Conservation (phyloP, 116 monocot genomes). For the Dioscorea cayenensis region DNA sequence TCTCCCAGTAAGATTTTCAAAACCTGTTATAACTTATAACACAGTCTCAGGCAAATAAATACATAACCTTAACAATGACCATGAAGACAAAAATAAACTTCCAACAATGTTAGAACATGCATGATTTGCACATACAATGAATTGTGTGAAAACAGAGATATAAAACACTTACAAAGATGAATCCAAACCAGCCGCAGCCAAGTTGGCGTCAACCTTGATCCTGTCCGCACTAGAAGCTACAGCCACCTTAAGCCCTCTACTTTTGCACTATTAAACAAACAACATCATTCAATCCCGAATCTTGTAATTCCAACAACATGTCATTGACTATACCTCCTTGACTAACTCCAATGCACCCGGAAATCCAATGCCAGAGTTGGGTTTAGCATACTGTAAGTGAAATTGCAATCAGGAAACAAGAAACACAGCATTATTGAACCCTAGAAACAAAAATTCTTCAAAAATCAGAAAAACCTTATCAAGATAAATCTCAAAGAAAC, state of each 20-base stretch:
- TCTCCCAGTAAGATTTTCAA: too few relatives aligned
- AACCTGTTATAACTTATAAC: too few relatives aligned
- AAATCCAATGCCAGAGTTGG: slow-evolving; percentile 90
- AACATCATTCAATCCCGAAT: not conserved
- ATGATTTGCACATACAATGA: not conserved
- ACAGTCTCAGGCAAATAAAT: too few relatives aligned
- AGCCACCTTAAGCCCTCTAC: slow-evolving; percentile 82
- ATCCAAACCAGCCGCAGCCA: slow-evolving; percentile 81
- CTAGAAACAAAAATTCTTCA: not conserved
- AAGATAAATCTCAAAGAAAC: slow-evolving; percentile 93
- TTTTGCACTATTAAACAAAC: slow-evolving; percentile 56
- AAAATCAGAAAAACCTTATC: slow-evolving; percentile 51
- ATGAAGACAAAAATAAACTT: too few relatives aligned
- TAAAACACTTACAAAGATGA: slow-evolving; percentile 43
- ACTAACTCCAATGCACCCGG: slow-evolving; percentile 90
- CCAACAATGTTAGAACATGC: not conserved
- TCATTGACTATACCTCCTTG: slow-evolving; percentile 40
- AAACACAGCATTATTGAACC: not conserved
- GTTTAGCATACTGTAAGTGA: slow-evolving; percentile 78
- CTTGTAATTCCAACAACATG: not conserved
- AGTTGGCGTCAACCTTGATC: slow-evolving; percentile 93
- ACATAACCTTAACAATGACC: too few relatives aligned
- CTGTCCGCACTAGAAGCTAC: slow-evolving; percentile 97
- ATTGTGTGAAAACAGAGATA: not conserved
- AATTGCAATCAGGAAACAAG: slow-evolving; percentile 9